Evolutionary conservation across 306 rosid genomes (phyloP).

Genomic region (Clitoria ternatea): DNA sequence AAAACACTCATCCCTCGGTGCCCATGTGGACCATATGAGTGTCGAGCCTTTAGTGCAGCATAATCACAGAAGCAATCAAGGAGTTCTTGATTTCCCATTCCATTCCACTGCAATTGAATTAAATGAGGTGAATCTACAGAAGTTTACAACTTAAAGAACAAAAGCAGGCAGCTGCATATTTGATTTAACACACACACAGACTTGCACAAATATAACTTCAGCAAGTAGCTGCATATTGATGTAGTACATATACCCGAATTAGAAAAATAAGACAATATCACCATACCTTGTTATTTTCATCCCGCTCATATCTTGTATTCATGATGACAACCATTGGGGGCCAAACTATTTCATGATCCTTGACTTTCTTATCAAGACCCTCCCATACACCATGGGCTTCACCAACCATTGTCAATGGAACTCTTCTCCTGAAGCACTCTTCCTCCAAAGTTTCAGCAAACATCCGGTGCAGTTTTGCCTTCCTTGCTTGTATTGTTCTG

Average conservation of each 20-base stretch:
- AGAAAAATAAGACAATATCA: neutral
- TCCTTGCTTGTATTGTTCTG: conserved; percentile 36
- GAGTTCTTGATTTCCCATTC: conserved; percentile 54
- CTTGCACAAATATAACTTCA: neutral
- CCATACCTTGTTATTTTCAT: conserved; percentile 31
- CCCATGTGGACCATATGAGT: conserved; percentile 49
- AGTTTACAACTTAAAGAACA: neutral
- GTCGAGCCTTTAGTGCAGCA: conserved; percentile 46
- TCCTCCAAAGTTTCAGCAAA: conserved; percentile 48
- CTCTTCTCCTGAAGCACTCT: conserved; percentile 35
- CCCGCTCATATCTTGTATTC: conserved; percentile 46
- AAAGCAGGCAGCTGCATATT: neutral
- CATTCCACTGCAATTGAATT: conserved; percentile 42
- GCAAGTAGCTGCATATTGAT: neutral
- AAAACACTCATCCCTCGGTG: conserved; percentile 45
- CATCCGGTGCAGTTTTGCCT: conserved; percentile 42
- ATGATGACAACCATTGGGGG: conserved; percentile 53
- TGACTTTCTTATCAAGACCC: conserved; percentile 38
- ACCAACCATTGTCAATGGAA: conserved; percentile 12
- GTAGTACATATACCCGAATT: neutral
- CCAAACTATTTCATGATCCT: conserved; percentile 57
- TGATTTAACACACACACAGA: neutral
- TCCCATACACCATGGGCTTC: conserved; percentile 44
- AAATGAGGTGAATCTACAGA: conserved; percentile 3
- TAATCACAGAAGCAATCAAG: conserved; percentile 39